Percentiles rank a stretch among this genome's conserved stretches.
These are phyloP conservation scores for Adansonia grandidieri DNA, from an alignment of 441 rosid genomes.

Conservation along the genomic window DNA sequence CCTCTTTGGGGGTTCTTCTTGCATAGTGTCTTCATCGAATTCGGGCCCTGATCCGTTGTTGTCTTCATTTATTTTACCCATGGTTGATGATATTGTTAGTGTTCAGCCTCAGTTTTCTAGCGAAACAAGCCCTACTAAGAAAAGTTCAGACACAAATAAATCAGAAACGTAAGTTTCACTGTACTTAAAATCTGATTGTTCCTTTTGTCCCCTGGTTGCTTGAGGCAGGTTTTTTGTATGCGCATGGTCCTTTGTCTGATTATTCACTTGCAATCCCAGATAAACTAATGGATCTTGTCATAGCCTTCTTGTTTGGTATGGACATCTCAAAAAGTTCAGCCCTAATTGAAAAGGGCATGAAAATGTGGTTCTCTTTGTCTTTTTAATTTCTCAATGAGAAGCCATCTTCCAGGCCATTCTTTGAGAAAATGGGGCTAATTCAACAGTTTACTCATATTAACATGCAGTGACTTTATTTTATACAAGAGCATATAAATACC, in stretches of 20 bases:
- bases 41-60: conserved; percentile 85
- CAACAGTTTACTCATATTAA: background rate
- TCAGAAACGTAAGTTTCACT: conserved; percentile 51
- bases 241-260: background rate
- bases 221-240: background rate
- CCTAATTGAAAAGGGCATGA: background rate
- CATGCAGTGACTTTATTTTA: background rate
- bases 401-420: background rate
- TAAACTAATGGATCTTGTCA: conserved; percentile 9
- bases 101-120: conserved; percentile 47
- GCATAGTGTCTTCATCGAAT: conserved; percentile 68
- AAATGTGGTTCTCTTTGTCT: background rate
- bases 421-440: background rate
- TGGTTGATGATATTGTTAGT: conserved; percentile 59
- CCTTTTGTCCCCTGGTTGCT: background rate
- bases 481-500: background rate
- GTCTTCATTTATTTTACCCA: conserved; percentile 83
- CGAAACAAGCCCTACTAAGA: conserved; percentile 59
- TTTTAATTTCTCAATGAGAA: background rate
- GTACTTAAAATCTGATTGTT: background rate
- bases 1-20: conserved; percentile 75
- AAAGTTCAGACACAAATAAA: conserved; percentile 45
- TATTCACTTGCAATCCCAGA: background rate
- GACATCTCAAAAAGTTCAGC: background rate
- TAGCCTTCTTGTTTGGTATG: background rate